These are phyloP conservation scores for Centella asiatica DNA, from an alignment of 129 eudicot species.

Conservation along the genomic window DNA sequence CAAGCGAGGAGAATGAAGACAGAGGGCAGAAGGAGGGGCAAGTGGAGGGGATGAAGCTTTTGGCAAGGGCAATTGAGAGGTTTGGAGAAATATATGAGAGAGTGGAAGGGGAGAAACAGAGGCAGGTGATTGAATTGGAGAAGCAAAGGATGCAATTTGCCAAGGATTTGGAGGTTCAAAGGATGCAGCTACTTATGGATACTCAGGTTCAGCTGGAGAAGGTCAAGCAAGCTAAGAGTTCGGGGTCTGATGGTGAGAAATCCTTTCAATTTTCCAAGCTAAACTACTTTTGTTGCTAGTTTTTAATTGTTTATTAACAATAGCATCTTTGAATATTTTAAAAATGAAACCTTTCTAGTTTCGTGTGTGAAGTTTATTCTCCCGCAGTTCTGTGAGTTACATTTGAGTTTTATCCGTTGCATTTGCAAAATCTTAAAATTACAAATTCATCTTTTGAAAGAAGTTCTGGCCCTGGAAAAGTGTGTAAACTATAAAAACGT, in stretches of 20 bases:
- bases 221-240: slow-evolving; percentile 58
- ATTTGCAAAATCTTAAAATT: too few relatives aligned
- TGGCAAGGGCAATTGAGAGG: slow-evolving; percentile 72
- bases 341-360: background rate
- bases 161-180: slow-evolving; percentile 75
- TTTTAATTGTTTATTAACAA: background rate
- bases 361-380: background rate
- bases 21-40: slow-evolving; percentile 19
- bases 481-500: too few relatives aligned
- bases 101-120: slow-evolving; percentile 77
- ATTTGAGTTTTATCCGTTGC: background rate
- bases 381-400: background rate
- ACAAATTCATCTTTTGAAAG: too few relatives aligned
- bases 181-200: slow-evolving; percentile 89
- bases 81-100: slow-evolving; percentile 79
- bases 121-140: slow-evolving; percentile 78
- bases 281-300: background rate
- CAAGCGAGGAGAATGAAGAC: slow-evolving; percentile 34
- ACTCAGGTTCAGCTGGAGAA: slow-evolving; percentile 86
- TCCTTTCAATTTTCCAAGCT: background rate
- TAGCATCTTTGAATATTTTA: background rate
- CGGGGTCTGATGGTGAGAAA: slow-evolving; percentile 57
- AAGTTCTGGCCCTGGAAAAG: too few relatives aligned
- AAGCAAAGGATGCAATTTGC: slow-evolving; percentile 92
- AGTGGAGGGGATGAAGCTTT: slow-evolving; percentile 49